Base-by-base conservation (phyloP, 1,284 basidiomycete species). In the Butyriboletus appendiculatus region DNA sequence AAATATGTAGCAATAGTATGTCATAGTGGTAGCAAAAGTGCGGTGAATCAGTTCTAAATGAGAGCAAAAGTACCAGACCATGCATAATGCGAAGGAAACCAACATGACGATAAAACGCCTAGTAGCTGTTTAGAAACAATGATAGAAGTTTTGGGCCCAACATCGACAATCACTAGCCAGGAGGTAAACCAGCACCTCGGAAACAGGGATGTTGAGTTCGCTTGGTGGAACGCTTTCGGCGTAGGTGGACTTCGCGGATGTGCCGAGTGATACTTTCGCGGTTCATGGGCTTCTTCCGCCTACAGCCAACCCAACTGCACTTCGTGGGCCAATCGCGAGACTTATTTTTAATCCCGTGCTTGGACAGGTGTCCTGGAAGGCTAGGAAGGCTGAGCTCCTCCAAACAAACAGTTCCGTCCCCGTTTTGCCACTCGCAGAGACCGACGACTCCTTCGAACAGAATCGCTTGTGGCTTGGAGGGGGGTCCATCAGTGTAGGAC, bases 221-320 rank as follows among this genome's bases (percentile, higher is more conserved):
- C 43, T 48, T 51, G 8, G 46, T 15, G 15, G 22, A 3, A 26
- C 62, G 66, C 26, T 20, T 68, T 11, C 47, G 1, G 11, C 14
- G 14, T 9, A 67, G 6, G n/a, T 67, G 65, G 0, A 55, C 50
- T 16, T 68, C 66, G 0, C 62, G 47, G 3, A 56, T 26, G 3
- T 70, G 65, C 8, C 68, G 37, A n/a, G 43, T 20, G 6, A 70
- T 59, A 8, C 59, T 59, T 44, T 68, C 59, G 2, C 66, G 63
- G 5, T 70, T 67, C 12, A 70, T 37, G 2, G 12, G 0, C 12
- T 12, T 55, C 52, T 7, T 43, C n/a, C 4, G 32, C 39, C n/a
- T 50, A n/a, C 61, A 67, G 14, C 47, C 55, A 6, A 10, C 30
- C 63, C 68, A 69, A 0, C 15, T 16, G 22, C 66, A 70, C 2